Evolutionary conservation across 805 yeast species (phyloP).

Genomic region (Myxozyma mucilagina): DNA sequence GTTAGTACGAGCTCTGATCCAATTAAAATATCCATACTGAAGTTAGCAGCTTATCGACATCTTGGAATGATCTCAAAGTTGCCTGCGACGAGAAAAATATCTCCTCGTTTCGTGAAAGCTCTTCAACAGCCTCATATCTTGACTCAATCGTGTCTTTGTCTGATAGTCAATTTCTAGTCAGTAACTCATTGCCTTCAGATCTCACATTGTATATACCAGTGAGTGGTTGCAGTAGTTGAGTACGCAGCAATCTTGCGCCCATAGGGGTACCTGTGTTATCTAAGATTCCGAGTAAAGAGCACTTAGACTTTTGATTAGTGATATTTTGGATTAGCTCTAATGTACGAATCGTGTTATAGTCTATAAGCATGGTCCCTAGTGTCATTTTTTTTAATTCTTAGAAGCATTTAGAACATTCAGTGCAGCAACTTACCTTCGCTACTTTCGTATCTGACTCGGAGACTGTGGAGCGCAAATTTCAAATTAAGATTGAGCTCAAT

Average conservation of each 20-base stretch:
- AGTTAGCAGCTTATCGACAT: conserved; percentile 47
- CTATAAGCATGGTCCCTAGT: conserved; percentile 49
- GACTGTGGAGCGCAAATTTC: conserved; percentile 35
- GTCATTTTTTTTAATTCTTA: conserved; percentile 21
- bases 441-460: conserved; percentile 21
- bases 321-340: conserved; percentile 46
- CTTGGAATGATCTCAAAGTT: conserved; percentile 40
- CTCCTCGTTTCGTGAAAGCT: conserved; percentile 36
- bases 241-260: conserved; percentile 49
- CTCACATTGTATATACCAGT: conserved; percentile 34
- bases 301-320: conserved; percentile 36
- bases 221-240: conserved; percentile 51
- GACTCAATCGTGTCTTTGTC: conserved; percentile 42
- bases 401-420: background rate
- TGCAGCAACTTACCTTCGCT: conserved; percentile 20
- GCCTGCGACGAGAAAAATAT: conserved; percentile 31
- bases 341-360: conserved; percentile 42
- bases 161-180: background rate
- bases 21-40: conserved; percentile 15
- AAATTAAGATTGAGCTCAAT: conserved; percentile 22
- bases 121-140: conserved; percentile 45
- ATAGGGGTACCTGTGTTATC: conserved; percentile 48
- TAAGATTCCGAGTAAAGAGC: conserved; percentile 43
- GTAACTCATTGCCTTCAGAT: background rate
- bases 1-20: background rate